These are phyloP conservation scores for Blastobotrys serpentis DNA, from an alignment of 1,139 yeast species.

Conservation along the genomic window DNA sequence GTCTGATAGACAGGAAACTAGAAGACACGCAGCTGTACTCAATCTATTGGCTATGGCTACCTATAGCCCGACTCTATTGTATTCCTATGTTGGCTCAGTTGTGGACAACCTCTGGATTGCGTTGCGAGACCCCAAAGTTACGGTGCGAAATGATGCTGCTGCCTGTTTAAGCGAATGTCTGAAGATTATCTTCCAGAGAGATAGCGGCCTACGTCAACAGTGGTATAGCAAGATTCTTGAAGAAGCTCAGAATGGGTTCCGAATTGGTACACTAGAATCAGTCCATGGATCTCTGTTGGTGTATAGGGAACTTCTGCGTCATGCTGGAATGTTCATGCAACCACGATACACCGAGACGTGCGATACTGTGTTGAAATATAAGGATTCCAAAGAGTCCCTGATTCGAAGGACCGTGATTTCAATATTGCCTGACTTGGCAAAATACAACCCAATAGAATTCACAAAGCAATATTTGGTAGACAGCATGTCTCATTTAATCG, in stretches of 20 bases:
- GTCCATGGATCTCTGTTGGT: slow-evolving; percentile 85
- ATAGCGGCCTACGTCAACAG: slow-evolving; percentile 61
- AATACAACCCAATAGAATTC: slow-evolving; percentile 73
- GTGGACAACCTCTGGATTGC: slow-evolving; percentile 87
- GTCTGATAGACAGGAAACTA: slow-evolving; percentile 73
- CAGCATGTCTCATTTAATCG: slow-evolving; percentile 72
- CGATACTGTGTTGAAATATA: slow-evolving; percentile 70
- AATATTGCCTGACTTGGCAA: slow-evolving; percentile 78
- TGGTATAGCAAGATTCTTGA: slow-evolving; percentile 76
- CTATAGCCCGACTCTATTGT: slow-evolving; percentile 81
- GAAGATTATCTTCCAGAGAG: slow-evolving; percentile 75
- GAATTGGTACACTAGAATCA: slow-evolving; percentile 53
- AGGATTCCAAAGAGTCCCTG: slow-evolving; percentile 71
- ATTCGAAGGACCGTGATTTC: slow-evolving; percentile 81
- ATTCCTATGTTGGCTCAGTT: slow-evolving; percentile 74
- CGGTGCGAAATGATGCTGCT: slow-evolving; percentile 82
- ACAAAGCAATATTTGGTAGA: slow-evolving; percentile 79
- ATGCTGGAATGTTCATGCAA: slow-evolving; percentile 64
- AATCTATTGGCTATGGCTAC: slow-evolving; percentile 81
- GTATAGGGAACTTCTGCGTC: slow-evolving; percentile 71
- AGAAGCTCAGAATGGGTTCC: slow-evolving; percentile 54
- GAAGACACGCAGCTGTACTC: slow-evolving; percentile 88
- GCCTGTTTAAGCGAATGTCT: slow-evolving; percentile 75
- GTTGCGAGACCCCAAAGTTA: slow-evolving; percentile 70
- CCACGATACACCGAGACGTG: slow-evolving; percentile 76